These are phyloP conservation scores for Margaritispora aquatica DNA, from an alignment of 495 filamentous ascomycete species.

Conservation along the genomic window DNA sequence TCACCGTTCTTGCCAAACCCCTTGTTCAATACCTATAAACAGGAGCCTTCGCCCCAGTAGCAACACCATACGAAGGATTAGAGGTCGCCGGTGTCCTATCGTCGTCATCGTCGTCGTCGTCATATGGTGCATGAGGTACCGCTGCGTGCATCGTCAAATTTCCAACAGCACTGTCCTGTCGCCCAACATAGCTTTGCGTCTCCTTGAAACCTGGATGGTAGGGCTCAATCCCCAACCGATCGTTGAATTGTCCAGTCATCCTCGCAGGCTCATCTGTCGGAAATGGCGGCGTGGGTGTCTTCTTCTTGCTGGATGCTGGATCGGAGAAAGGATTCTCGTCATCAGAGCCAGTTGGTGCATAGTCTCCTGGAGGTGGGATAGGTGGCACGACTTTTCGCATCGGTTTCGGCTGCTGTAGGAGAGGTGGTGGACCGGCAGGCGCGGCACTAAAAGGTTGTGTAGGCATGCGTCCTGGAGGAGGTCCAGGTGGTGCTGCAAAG, in stretches of 20 bases:
- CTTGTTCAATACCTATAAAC: slow-evolving; percentile 15
- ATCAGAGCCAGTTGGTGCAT: slow-evolving; percentile 12
- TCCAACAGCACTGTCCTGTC: slow-evolving; percentile 30
- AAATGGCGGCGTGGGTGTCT: slow-evolving; percentile 25
- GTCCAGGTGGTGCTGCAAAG: neutral
- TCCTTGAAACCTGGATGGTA: slow-evolving; percentile 45
- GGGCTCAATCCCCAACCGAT: slow-evolving; percentile 45
- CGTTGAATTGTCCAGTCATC: slow-evolving; percentile 30
- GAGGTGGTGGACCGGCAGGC: slow-evolving; percentile 18
- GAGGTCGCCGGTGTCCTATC: neutral
- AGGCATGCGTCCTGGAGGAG: slow-evolving; percentile 15
- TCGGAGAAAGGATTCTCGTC: slow-evolving; percentile 23
- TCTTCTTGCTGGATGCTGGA: slow-evolving; percentile 5
- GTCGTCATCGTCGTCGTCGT: slow-evolving; percentile 3
- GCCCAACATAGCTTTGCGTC: slow-evolving; percentile 29
- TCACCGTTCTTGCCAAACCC: no score
- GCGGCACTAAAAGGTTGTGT: slow-evolving; percentile 14
- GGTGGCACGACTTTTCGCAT: slow-evolving; percentile 5
- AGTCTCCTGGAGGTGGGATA: slow-evolving; percentile 24
- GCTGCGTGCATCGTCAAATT: slow-evolving; percentile 32
- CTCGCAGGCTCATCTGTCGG: slow-evolving; percentile 31
- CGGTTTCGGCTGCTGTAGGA: slow-evolving; percentile 5
- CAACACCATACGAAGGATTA: neutral
- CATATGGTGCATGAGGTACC: neutral
- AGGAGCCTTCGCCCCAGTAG: slow-evolving; percentile 11